Percentiles rank a stretch among this genome's conserved stretches.
These are phyloP conservation scores for Phytophthora podocarpi DNA, from an alignment of 352 stramenopile genomes.

Conservation along the genomic window DNA sequence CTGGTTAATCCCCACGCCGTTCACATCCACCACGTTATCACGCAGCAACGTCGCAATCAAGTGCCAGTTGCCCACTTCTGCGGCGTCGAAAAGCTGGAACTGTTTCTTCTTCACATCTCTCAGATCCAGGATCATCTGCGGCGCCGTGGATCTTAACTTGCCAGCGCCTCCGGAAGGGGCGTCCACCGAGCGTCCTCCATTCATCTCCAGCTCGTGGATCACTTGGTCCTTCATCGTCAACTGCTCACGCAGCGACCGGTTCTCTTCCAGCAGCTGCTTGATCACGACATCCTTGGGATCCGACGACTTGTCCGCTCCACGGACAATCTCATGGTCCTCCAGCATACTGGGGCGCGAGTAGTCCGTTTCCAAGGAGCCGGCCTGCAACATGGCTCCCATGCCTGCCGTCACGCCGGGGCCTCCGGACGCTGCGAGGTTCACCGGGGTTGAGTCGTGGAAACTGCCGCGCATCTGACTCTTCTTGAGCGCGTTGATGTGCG, in stretches of 20 bases:
- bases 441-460: slow-evolving; percentile 61
- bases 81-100: slow-evolving; percentile 87
- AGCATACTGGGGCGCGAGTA: slow-evolving; percentile 85
- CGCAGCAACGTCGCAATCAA: slow-evolving; percentile 78
- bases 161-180: slow-evolving; percentile 25
- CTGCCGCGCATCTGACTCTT: slow-evolving; percentile 56
- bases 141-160: slow-evolving; percentile 60
- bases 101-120: slow-evolving; percentile 90
- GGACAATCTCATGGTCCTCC: slow-evolving; percentile 87
- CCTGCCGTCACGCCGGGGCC: slow-evolving; percentile 30
- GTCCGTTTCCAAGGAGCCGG: slow-evolving; percentile 44
- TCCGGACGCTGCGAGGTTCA: slow-evolving; percentile 30
- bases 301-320: slow-evolving; percentile 74
- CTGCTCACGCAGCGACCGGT: slow-evolving; percentile 76
- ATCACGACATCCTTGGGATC: slow-evolving; percentile 89
- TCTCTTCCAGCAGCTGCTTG: slow-evolving; percentile 87
- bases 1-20: slow-evolving; percentile 88
- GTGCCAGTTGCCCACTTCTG: slow-evolving; percentile 85
- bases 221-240: slow-evolving; percentile 83
- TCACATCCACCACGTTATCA: slow-evolving; percentile 88
- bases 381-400: slow-evolving; percentile 2
- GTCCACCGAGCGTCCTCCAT: slow-evolving; percentile 48
- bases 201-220: slow-evolving; percentile 85
- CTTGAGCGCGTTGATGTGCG: slow-evolving; percentile 81
- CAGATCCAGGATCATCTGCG: slow-evolving; percentile 85